Conservation (phyloP, 225 moss, liverwort and hornwort genomes). For the Antitrichia curtipendula region DNA sequence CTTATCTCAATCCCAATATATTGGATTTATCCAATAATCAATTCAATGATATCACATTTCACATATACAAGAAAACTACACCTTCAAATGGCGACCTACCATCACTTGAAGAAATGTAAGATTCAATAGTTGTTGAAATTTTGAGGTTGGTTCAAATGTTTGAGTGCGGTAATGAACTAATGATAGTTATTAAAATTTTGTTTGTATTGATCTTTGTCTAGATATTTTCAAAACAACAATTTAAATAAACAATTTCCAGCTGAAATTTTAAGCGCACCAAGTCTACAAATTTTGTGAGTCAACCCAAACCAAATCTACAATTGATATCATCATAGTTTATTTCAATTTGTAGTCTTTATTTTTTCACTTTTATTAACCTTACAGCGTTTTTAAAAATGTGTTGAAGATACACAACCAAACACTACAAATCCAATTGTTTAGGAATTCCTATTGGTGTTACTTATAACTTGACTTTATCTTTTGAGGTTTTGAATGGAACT, state of each 20-base stretch:
- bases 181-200: neutral
- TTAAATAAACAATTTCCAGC: neutral
- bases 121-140: neutral
- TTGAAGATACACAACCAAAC: neutral
- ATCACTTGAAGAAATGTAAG: neutral
- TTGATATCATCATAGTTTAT: fast-evolving
- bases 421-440: fast-evolving
- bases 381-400: neutral
- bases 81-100: neutral
- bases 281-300: neutral
- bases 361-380: neutral
- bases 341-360: neutral
- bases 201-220: neutral
- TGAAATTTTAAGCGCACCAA: neutral
- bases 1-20: fast-evolving
- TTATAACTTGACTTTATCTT: too few species aligned
- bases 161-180: neutral
- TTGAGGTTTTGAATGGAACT: neutral
- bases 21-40: neutral
- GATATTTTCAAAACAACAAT: neutral
- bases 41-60: neutral
- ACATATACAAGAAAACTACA: neutral
- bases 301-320: neutral
- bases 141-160: neutral
- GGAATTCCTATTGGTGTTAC: neutral